phyloP scores from a whole-genome alignment of 2,329 filamentous ascomycete species.

The Paradendryphiella salina region DNA sequence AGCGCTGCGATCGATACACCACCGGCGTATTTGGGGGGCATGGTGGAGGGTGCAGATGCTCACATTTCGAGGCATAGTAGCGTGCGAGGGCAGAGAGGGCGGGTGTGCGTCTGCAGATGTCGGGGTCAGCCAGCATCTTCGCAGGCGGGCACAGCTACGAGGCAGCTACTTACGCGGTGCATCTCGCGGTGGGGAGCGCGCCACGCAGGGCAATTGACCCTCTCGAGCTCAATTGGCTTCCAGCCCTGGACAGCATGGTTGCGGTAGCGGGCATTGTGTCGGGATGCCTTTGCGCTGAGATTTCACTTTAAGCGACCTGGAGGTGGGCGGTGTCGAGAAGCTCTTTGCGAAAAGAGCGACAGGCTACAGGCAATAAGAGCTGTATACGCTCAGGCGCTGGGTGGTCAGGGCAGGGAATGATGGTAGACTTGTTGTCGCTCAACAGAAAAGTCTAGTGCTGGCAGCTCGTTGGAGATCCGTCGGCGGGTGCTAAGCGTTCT shows the following conservation, averaged over 20 bases:
- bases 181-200: slow-evolving; percentile 49
- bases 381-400: slow-evolving; percentile 27
- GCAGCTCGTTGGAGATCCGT: slow-evolving; percentile 27
- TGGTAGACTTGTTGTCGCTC: slow-evolving; percentile 29
- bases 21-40: background rate
- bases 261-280: slow-evolving; percentile 59
- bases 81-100: slow-evolving; percentile 63
- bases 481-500: slow-evolving; percentile 14
- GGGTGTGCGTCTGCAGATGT: slow-evolving; percentile 50
- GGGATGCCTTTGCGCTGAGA: slow-evolving; percentile 37
- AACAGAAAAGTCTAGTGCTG: slow-evolving; percentile 39
- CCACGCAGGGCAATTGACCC: slow-evolving; percentile 51
- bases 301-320: slow-evolving; percentile 24
- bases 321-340: slow-evolving; percentile 10
- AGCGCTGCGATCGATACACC: slow-evolving; percentile 32
- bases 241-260: slow-evolving; percentile 51
- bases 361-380: slow-evolving; percentile 25
- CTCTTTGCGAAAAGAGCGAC: slow-evolving; percentile 21
- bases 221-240: slow-evolving; percentile 49
- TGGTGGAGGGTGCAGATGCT: slow-evolving; percentile 27
- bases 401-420: slow-evolving; percentile 23
- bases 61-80: slow-evolving; percentile 72
- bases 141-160: background rate
- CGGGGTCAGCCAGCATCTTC: slow-evolving; percentile 31
- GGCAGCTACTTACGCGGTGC: slow-evolving; percentile 33